Evolutionary conservation across 768 basidiomycete genomes (phyloP).

Genomic region (Phaeotremella fagi): DNA sequence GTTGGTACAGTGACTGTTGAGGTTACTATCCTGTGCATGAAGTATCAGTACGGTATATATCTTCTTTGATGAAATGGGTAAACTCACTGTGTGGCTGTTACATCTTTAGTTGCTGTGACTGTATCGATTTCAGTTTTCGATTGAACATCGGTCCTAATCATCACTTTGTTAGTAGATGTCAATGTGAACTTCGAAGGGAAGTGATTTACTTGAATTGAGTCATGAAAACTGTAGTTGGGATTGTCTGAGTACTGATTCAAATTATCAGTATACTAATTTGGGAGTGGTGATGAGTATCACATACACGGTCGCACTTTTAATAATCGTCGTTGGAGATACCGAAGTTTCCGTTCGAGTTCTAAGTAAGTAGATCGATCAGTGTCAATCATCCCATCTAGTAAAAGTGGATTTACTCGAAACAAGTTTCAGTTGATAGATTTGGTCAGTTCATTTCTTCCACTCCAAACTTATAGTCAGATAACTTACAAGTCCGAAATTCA

Average conservation of each 20-base stretch:
- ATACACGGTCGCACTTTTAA: background rate
- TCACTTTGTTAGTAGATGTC: constrained; percentile 4
- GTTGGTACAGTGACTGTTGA: constrained; percentile 8
- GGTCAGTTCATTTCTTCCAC: no score
- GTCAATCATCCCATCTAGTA: no score
- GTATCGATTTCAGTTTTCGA: constrained; percentile 8
- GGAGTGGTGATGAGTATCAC: no score
- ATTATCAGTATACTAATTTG: no score
- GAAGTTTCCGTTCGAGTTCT: constrained; percentile 3
- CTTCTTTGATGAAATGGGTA: no score
- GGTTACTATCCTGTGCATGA: constrained; percentile 4
- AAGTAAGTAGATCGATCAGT: no score
- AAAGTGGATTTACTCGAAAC: constrained; percentile 4
- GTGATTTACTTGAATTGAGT: background rate
- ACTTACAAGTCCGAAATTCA: constrained; percentile 1
- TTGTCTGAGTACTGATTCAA: background rate
- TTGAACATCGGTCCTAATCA: constrained; percentile 5
- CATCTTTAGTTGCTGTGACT: background rate
- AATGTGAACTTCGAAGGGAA: background rate
- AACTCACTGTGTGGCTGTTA: constrained; percentile 5
- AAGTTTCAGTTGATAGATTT: constrained; percentile 11
- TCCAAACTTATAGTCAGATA: no score
- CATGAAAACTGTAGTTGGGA: background rate
- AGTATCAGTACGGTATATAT: no score
- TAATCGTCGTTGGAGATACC: background rate